A percentile compares a stretch with the other conserved stretches of the same genome.
phyloP scores from a whole-genome alignment of 2,329 filamentous ascomycete species.

The Phialophora verrucosa region DNA sequence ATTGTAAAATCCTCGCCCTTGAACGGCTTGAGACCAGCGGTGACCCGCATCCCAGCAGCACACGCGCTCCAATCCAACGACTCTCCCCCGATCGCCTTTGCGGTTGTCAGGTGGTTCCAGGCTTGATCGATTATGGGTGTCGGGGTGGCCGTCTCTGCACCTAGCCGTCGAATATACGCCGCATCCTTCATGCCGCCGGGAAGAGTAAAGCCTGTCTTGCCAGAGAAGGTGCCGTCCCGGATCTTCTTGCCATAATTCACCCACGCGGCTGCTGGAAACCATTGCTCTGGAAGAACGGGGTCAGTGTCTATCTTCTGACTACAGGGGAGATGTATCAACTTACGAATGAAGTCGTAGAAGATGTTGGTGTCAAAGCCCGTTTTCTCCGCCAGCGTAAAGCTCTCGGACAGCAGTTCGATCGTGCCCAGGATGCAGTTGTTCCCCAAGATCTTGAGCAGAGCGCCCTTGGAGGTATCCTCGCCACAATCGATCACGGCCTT shows the following conservation, averaged over 20 bases:
- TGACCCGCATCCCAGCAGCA: conserved; percentile 19
- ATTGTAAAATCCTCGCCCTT: conserved; percentile 22
- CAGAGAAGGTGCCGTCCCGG: conserved; percentile 16
- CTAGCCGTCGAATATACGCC: conserved; percentile 16
- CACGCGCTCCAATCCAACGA: conserved; percentile 23
- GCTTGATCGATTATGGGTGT: conserved; percentile 21
- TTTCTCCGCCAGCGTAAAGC: conserved; percentile 22
- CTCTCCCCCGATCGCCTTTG: conserved; percentile 17
- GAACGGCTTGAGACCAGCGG: conserved; percentile 19
- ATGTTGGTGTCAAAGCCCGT: conserved; percentile 18
- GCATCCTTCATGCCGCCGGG: conserved; percentile 24
- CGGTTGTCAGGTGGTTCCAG: conserved; percentile 21
- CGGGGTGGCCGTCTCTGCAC: conserved; percentile 17
- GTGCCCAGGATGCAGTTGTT: conserved; percentile 23
- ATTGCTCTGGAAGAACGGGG: conserved; percentile 6
- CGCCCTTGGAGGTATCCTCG: conserved; percentile 18
- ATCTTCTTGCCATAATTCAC: conserved; percentile 24
- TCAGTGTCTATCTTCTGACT: not conserved
- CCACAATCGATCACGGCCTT: conserved; percentile 22
- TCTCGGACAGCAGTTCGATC: conserved; percentile 19
- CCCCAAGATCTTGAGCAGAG: conserved; percentile 18
- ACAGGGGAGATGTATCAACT: not conserved
- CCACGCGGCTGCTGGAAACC: conserved; percentile 22
- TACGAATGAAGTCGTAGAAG: conserved; percentile 22
- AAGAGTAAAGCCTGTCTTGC: conserved; percentile 21